These are phyloP conservation scores for Endocalyx cinctus DNA, from an alignment of 2,329 filamentous ascomycete species.

Conservation along the genomic window DNA sequence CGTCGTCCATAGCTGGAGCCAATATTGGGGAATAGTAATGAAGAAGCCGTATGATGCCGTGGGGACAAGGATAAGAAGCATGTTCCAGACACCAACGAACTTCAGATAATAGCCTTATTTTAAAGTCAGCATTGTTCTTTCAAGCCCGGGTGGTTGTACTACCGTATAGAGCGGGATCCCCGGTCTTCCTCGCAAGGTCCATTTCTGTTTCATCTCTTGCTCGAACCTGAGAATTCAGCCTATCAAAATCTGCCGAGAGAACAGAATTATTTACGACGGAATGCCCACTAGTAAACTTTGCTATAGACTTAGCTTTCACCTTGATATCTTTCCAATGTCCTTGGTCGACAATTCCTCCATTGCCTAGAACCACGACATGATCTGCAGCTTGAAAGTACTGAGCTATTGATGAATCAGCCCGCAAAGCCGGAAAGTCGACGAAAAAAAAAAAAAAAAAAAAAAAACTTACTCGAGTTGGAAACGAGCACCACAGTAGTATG, in stretches of 20 bases:
- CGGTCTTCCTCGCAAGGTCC: neutral
- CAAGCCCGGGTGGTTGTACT: too few relatives aligned
- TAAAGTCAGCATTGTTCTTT: neutral
- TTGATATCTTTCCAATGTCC: neutral
- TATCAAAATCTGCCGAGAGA: neutral
- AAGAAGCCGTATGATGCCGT: slow-evolving; percentile 28
- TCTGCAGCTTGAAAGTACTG: neutral
- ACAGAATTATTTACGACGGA: too few relatives aligned
- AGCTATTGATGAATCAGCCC: too few relatives aligned
- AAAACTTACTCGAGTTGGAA: slow-evolving; percentile 24
- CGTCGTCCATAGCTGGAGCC: slow-evolving; percentile 36
- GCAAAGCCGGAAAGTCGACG: too few relatives aligned
- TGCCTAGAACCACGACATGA: neutral
- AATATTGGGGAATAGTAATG: slow-evolving; percentile 32
- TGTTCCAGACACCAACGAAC: slow-evolving; percentile 21
- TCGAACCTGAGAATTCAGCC: neutral
- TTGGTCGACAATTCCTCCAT: neutral
- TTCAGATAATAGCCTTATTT: slow-evolving; percentile 27
- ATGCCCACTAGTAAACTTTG: neutral
- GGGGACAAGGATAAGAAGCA: slow-evolving; percentile 19
- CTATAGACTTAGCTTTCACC: neutral
- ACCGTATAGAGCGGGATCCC: too few relatives aligned
- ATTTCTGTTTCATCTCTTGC: neutral
- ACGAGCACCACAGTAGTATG: slow-evolving; percentile 28
- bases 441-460: neutral